A percentile compares a stretch with the other conserved stretches of the same genome.
phyloP scores from a whole-genome alignment of 805 yeast genomes.

The Saccharomycopsis fermentans region DNA sequence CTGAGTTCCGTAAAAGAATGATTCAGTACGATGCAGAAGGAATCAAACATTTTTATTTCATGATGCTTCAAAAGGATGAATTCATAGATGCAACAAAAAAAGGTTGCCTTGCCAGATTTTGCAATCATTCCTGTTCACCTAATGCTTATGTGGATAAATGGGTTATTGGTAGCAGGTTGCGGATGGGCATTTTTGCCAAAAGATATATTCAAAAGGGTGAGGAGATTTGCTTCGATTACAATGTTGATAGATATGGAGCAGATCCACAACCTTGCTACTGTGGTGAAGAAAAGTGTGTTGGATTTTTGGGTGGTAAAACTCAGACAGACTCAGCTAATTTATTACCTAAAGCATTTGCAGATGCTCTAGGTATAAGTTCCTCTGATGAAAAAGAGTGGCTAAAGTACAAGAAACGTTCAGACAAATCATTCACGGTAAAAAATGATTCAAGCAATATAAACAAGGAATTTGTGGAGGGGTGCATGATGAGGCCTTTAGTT shows the following conservation, averaged over 20 bases:
- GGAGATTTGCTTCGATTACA: constrained; percentile 57
- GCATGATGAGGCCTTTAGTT: constrained; percentile 42
- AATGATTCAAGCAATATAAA: constrained; percentile 49
- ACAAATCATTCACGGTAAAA: constrained; percentile 37
- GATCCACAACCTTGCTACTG: constrained; percentile 90
- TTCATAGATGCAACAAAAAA: constrained; percentile 89
- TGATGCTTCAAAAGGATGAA: constrained; percentile 90
- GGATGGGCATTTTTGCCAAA: constrained; percentile 86
- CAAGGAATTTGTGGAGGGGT: constrained; percentile 50
- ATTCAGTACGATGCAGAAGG: constrained; percentile 58
- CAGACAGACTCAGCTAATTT: constrained; percentile 86
- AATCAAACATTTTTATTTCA: constrained; percentile 79
- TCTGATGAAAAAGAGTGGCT: constrained; percentile 66
- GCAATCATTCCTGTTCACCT: constrained; percentile 92
- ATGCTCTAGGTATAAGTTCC: constrained; percentile 70
- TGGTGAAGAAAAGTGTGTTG: constrained; percentile 85
- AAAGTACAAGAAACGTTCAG: constrained; percentile 42
- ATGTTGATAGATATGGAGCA: constrained; percentile 91
- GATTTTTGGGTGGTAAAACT: constrained; percentile 92
- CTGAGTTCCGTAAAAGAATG: constrained; percentile 64
- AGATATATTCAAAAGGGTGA: constrained; percentile 65
- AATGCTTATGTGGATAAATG: constrained; percentile 94
- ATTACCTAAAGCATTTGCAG: constrained; percentile 73
- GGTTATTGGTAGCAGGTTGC: constrained; percentile 83
- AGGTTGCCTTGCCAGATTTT: constrained; percentile 85